phyloP scores from a whole-genome alignment of 441 rosid genomes.

The Cnidoscolus chayamansa region DNA sequence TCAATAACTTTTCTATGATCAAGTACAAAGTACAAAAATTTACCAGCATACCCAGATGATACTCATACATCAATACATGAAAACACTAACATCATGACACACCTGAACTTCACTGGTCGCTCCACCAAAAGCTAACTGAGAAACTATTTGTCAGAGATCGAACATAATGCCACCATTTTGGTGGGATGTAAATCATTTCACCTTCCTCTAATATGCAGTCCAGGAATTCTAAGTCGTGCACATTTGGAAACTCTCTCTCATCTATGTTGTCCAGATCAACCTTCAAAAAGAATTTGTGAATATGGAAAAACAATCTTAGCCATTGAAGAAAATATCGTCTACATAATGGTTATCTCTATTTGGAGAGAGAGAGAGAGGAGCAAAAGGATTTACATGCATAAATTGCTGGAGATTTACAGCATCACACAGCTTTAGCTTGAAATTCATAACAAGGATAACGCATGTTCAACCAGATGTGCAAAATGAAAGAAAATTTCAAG shows the following conservation, averaged over 20 bases:
- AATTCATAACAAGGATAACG: not conserved
- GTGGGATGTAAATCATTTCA: slow-evolving; percentile 96
- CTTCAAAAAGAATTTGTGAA: slow-evolving; percentile 38
- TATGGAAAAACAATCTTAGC: not conserved
- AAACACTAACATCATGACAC: slow-evolving; percentile 26
- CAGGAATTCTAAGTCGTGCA: slow-evolving; percentile 58
- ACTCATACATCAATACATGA: slow-evolving; percentile 12
- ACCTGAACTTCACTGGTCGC: slow-evolving; percentile 35
- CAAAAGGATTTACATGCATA: not conserved
- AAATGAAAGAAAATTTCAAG: not conserved
- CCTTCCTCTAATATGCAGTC: slow-evolving; percentile 94
- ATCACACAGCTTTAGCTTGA: not conserved
- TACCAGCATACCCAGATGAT: slow-evolving; percentile 12
- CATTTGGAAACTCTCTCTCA: slow-evolving; percentile 52
- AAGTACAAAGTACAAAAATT: slow-evolving; percentile 7
- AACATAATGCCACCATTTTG: slow-evolving; percentile 99
- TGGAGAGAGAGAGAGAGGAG: not conserved
- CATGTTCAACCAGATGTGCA: not conserved
- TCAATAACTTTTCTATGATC: too few relatives aligned
- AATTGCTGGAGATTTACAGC: not conserved
- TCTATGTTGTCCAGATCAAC: slow-evolving; percentile 88
- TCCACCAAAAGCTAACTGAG: slow-evolving; percentile 98
- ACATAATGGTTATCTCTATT: not conserved
- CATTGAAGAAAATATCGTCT: not conserved
- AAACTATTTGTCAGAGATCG: slow-evolving; percentile 77